These are phyloP conservation scores for Cladosporium sp. DNA, from an alignment of 2,329 filamentous ascomycete genomes.

Conservation along the genomic window DNA sequence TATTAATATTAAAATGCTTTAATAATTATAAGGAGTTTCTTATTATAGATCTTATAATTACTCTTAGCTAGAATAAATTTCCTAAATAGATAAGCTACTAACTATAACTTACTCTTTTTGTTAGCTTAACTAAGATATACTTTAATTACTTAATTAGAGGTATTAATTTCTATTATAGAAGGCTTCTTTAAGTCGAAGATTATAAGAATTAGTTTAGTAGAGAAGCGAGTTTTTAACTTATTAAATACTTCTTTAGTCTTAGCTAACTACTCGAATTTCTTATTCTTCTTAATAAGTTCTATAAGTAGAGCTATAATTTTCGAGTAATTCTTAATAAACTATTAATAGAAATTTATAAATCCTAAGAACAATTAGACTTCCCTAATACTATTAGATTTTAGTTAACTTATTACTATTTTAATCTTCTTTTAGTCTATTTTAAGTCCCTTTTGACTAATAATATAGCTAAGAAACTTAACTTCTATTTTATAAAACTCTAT, in stretches of 20 bases:
- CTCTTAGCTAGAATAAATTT: constrained; percentile 16
- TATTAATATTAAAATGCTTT: background rate
- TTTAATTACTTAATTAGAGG: constrained; percentile 11
- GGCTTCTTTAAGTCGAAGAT: background rate
- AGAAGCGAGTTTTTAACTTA: background rate
- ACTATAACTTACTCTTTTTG: constrained; percentile 7
- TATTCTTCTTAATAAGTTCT: background rate
- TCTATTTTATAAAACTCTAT: constrained; percentile 27
- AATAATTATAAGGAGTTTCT: constrained; percentile 13
- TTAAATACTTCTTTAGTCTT: background rate
- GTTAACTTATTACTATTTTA: constrained; percentile 18
- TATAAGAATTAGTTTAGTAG: constrained; percentile 5
- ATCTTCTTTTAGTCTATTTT: constrained; percentile 26
- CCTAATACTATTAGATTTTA: background rate
- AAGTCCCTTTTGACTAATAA: constrained; percentile 25
- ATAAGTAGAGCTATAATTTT: constrained; percentile 2
- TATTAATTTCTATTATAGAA: constrained; percentile 2
- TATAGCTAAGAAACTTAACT: constrained; percentile 29
- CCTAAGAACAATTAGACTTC: background rate
- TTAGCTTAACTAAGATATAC: constrained; percentile 8
- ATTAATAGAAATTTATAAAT: background rate
- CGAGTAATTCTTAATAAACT: constrained; percentile 1
- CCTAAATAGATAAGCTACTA: constrained; percentile 15
- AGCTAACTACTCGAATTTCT: background rate
- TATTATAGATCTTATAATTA: constrained; percentile 17